Conservation (phyloP, 2,329 filamentous ascomycete genomes). For the Tolypocladium pustulatum region DNA sequence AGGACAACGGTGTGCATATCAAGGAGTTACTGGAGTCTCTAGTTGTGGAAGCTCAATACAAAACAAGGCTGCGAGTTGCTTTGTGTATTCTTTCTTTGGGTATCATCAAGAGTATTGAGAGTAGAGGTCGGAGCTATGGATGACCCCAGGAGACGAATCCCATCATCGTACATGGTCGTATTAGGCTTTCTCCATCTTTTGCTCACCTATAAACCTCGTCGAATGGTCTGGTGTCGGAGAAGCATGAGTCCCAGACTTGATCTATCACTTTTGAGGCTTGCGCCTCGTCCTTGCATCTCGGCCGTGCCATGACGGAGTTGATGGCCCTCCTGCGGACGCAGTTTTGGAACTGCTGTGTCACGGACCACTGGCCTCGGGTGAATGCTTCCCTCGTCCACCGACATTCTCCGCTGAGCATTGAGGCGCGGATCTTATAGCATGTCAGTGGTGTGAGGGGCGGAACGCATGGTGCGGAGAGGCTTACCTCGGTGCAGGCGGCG, state of each 20-base stretch:
- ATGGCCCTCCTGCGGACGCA: conserved; percentile 79
- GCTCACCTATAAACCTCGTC: conserved; percentile 82
- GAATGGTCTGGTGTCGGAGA: conserved; percentile 86
- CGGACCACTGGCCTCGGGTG: conserved; percentile 71
- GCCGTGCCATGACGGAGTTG: conserved; percentile 66
- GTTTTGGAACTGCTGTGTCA: conserved; percentile 88
- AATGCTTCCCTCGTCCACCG: conserved; percentile 82
- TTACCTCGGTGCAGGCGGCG: conserved; percentile 86
- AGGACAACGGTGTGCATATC: conserved; percentile 17
- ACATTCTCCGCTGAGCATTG: conserved; percentile 88
- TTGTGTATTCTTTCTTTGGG: neutral
- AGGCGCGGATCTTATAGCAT: conserved; percentile 66
- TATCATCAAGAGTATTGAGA: conserved; percentile 5
- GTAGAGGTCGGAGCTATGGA: neutral
- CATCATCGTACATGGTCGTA: conserved; percentile 1
- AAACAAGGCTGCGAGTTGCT: neutral
- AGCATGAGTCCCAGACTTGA: conserved; percentile 98
- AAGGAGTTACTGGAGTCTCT: conserved; percentile 12
- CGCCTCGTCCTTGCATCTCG: conserved; percentile 71
- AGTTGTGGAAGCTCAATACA: neutral
- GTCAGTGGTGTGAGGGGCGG: neutral
- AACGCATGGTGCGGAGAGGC: conserved; percentile 2
- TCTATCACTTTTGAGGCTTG: conserved; percentile 85
- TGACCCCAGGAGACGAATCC: neutral
- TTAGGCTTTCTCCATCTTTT: conserved; percentile 6